Evolutionary conservation across 352 stramenopile species (phyloP).

Genomic region (Saprolegnia diclina): DNA sequence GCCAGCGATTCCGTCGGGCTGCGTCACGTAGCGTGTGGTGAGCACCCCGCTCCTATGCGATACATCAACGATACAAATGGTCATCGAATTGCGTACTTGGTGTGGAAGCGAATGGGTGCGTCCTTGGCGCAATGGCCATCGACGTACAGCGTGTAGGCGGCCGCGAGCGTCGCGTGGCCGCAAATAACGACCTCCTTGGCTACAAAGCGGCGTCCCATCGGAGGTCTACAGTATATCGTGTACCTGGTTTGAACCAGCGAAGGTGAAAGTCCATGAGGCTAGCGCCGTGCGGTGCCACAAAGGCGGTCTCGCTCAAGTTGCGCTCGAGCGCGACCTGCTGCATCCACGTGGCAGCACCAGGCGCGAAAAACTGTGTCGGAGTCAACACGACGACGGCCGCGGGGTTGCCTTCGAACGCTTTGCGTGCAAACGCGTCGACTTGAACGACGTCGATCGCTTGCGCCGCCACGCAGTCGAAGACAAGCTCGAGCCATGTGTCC

Average conservation of each 20-base stretch:
- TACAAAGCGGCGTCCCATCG: constrained; percentile 22
- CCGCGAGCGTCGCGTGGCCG: constrained; percentile 88
- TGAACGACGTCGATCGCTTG: constrained; percentile 36
- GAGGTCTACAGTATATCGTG: not conserved
- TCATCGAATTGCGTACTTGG: constrained; percentile 33
- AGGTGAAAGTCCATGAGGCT: constrained; percentile 36
- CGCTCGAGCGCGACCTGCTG: constrained; percentile 83
- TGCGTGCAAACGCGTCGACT: constrained; percentile 62
- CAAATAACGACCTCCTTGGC: constrained; percentile 85
- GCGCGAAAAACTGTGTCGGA: constrained; percentile 32
- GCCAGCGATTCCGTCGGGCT: constrained; percentile 28
- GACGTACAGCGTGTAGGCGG: constrained; percentile 72
- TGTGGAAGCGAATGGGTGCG: constrained; percentile 64
- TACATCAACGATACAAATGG: not conserved
- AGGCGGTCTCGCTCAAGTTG: constrained; percentile 91
- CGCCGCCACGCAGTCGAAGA: constrained; percentile 38
- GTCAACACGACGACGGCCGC: constrained; percentile 80
- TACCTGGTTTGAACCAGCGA: constrained; percentile 58
- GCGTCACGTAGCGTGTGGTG: constrained; percentile 33
- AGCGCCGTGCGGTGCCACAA: constrained; percentile 38
- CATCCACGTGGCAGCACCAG: constrained; percentile 40
- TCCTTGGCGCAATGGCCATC: constrained; percentile 34
- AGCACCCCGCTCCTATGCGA: constrained; percentile 41
- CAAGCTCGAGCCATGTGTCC: constrained; percentile 77
- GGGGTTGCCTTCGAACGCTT: constrained; percentile 82